phyloP scores from a whole-genome alignment of 1,284 basidiomycete species.

The Leccinum olivaceoglutinosum region DNA sequence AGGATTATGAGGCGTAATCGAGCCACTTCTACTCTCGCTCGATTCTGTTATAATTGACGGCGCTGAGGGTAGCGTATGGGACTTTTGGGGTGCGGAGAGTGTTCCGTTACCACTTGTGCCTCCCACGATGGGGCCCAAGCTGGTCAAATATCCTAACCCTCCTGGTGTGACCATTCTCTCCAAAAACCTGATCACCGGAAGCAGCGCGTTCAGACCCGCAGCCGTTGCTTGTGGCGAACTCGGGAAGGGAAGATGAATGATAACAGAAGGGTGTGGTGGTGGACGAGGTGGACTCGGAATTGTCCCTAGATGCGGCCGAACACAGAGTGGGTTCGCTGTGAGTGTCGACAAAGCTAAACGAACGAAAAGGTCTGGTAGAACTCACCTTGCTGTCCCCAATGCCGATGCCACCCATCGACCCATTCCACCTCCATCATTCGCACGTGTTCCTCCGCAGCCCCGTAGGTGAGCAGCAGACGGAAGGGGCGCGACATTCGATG shows the following conservation, averaged over 20 bases:
- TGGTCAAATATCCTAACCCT: background rate
- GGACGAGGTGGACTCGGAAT: background rate
- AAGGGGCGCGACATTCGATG: conserved; percentile 77
- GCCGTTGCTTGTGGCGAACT: background rate
- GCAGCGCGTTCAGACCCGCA: background rate
- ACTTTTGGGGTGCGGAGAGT: background rate
- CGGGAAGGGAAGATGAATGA: background rate
- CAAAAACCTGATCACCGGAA: background rate
- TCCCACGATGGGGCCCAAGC: background rate
- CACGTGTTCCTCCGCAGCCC: background rate
- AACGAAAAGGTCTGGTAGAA: background rate
- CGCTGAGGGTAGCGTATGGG: background rate
- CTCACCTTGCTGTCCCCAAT: background rate
- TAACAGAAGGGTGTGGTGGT: background rate
- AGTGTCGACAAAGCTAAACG: background rate
- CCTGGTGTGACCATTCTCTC: conserved; percentile 1
- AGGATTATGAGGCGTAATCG: background rate
- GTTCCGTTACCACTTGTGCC: background rate
- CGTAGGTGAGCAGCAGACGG: conserved; percentile 34
- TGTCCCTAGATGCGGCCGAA: background rate
- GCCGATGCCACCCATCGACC: background rate
- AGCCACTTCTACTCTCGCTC: background rate
- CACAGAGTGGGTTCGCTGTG: background rate
- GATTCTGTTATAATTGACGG: background rate
- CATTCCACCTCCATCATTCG: conserved; percentile 1